These are phyloP conservation scores for Gonium pectorale DNA, from an alignment of 139 green algal species.

Conservation along the genomic window DNA sequence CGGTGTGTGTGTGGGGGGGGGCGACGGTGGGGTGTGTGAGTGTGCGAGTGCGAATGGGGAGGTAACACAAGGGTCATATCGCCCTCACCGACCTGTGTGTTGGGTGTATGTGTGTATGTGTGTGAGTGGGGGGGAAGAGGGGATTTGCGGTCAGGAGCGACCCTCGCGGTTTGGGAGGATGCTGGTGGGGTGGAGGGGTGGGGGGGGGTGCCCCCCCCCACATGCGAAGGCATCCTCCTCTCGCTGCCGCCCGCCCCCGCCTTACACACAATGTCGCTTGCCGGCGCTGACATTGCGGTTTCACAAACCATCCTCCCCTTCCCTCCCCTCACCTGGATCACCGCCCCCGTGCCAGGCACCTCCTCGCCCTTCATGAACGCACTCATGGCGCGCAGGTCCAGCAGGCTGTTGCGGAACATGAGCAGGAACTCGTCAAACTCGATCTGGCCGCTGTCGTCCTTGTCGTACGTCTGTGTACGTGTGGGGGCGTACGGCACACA, in stretches of 20 bases:
- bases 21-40: background rate
- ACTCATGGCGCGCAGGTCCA: constrained; percentile 58
- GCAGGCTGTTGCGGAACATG: constrained; percentile 68
- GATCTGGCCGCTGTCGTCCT: constrained; percentile 60
- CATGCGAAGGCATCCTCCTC: no score
- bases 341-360: background rate
- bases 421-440: constrained; percentile 67
- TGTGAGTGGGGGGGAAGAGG: no score
- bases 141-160: no score
- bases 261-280: background rate
- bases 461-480: constrained; percentile 50
- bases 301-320: background rate
- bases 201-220: no score
- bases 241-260: background rate
- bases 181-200: no score
- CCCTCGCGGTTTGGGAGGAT: no score
- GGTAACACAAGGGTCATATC: no score
- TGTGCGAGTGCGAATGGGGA: background rate
- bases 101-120: background rate
- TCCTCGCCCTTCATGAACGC: constrained; percentile 20
- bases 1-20: background rate
- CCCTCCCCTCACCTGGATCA: constrained; percentile 10
- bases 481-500: background rate
- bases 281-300: background rate
- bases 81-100: no score